Evolutionary conservation across 2,329 filamentous ascomycete species (phyloP).

Genomic region (Trichoderma koningiopsis): DNA sequence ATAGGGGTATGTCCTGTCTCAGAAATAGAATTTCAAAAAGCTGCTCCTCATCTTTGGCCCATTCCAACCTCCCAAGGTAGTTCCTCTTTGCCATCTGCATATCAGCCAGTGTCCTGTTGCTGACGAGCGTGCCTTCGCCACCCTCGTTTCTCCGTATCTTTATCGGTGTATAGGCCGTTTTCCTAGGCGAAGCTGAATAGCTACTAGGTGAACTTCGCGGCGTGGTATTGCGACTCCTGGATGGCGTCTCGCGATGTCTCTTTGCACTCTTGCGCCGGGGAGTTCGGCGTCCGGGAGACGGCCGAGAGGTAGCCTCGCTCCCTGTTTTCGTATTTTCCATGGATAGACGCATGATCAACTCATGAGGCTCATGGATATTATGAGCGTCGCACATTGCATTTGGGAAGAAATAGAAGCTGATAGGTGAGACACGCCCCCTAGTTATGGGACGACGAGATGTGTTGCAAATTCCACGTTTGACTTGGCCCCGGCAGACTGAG

Average conservation of each 20-base stretch:
- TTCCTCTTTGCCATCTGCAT: conserved; percentile 49
- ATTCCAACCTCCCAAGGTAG: conserved; percentile 49
- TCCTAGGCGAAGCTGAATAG: neutral
- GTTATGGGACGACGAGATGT: neutral
- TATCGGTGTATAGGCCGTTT: neutral
- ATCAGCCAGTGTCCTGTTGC: conserved; percentile 33
- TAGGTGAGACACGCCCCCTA: neutral
- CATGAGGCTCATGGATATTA: neutral
- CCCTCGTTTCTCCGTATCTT: neutral
- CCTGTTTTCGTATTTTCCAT: neutral
- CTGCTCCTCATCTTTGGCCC: conserved; percentile 53
- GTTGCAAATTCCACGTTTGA: neutral
- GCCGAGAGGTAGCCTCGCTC: neutral
- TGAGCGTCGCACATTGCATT: neutral
- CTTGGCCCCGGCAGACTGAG: neutral
- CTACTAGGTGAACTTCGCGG: neutral
- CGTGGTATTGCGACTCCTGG: neutral
- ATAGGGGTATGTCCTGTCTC: conserved; percentile 45
- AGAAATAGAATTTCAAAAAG: conserved; percentile 48
- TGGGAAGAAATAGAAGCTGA: neutral
- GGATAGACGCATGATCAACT: neutral
- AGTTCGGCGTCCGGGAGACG: neutral
- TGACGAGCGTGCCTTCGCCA: neutral
- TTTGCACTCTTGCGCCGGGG: neutral
- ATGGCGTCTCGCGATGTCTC: neutral